Base-by-base conservation (phyloP, 495 filamentous ascomycete genomes). In the Paragyromitra xinjiangensis region DNA sequence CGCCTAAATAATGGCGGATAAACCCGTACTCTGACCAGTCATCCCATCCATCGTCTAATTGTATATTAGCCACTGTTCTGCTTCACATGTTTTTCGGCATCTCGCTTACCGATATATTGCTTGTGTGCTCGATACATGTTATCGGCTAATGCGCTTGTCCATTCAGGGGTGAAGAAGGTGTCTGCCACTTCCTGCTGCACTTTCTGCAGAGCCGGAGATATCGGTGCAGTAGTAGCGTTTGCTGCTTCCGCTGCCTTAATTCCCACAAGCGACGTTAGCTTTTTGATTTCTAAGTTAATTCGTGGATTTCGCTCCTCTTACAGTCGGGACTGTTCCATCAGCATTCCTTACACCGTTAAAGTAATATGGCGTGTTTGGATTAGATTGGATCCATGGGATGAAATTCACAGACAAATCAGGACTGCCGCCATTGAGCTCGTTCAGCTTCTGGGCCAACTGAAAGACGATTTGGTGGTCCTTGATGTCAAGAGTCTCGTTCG, bases 121-220 rank as follows among this genome's bases (percentile, higher is more conserved):
- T 89, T 90, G 81, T 93, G 90, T 0, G 90, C 90, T 39, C 86
- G 85, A 82, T 87, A 92, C 83, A 90, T 86, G 82, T 92, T 92
- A 3, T 82, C 83, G 0, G 88, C 88, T 40, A 89, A 80, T 3
- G 84, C 83, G 3, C 83, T 82, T 56, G 88, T 83, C 9, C 82
- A 84, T 12, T 84, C 83, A 0, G 78, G 51, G 19, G 75, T 74
- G 3, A 82, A 62, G 24, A 85, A 75, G 2, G 83, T 44, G 0
- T 66, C 61, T 5, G 82, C 77, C 14, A 85, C 84, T 19, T 81
- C 83, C 19, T 83, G 77, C 16, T 85, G 78, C 4, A 87, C 84
- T 1, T 85, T 75, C 39, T 81, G 74, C 0, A 82, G 85, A 0
- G 83, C 86, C 12, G 85, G 67, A 79, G 67, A 71, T 6, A 16